Evolutionary conservation across 139 green algal species (phyloP).

Genomic region (Pseudopediastrum boryanum): DNA sequence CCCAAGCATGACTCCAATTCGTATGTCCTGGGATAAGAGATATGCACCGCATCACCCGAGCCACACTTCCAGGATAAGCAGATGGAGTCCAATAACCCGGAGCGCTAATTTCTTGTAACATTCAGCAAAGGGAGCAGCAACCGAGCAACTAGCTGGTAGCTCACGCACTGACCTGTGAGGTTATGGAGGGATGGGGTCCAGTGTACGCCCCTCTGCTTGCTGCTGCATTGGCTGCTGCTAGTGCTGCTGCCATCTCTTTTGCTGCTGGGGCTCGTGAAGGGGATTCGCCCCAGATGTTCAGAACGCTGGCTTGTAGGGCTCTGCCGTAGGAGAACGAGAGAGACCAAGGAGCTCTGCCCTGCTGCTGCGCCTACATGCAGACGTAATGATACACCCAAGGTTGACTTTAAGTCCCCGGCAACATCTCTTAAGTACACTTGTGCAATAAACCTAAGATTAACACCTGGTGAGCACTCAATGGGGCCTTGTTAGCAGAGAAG

Average conservation of each 20-base stretch:
- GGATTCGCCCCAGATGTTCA: constrained; percentile 53
- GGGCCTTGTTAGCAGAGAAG: constrained; percentile 95
- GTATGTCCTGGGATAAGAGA: no score
- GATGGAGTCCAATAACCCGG: no score
- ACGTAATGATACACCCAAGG: constrained; percentile 33
- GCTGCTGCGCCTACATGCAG: constrained; percentile 64
- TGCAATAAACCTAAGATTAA: background rate
- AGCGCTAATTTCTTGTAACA: no score
- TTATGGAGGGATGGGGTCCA: constrained; percentile 26
- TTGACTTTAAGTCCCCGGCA: background rate
- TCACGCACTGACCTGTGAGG: no score
- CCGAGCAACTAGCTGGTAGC: no score
- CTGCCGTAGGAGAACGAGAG: constrained; percentile 95
- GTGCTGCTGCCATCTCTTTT: constrained; percentile 31
- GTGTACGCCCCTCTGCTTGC: constrained; percentile 56
- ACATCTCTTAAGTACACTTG: background rate
- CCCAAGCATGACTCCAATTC: no score
- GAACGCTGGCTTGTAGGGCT: constrained; percentile 81
- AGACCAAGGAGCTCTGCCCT: constrained; percentile 79
- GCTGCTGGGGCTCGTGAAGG: constrained; percentile 3
- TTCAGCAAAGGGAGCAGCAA: no score
- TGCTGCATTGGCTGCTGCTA: constrained; percentile 65
- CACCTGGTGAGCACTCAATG: no score
- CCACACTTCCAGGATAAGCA: no score
- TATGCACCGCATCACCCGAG: no score